phyloP scores from a whole-genome alignment of 164 flowering plant species.

The Kalanchoe fedtschenkoi region DNA sequence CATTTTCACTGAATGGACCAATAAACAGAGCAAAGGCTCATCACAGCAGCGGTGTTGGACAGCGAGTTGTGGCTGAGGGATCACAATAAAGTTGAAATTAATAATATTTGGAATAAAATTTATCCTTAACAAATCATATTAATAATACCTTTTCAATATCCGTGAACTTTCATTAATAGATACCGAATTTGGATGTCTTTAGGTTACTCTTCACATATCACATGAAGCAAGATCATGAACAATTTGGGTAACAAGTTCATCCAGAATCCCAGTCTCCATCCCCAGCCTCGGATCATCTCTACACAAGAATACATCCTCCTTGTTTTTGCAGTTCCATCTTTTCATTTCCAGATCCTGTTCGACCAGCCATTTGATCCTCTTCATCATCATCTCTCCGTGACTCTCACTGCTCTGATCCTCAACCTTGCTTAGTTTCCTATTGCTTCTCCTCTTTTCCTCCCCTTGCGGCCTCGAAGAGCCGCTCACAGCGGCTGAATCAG shows the following conservation, averaged over 20 bases:
- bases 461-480: not conserved
- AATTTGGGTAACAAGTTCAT: not conserved
- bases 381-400: not conserved
- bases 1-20: too few relatives aligned
- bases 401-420: not conserved
- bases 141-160: too few relatives aligned
- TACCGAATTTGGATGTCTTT: too few relatives aligned
- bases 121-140: too few relatives aligned
- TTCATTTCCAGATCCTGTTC: not conserved
- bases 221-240: conserved; percentile 3
- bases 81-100: too few relatives aligned
- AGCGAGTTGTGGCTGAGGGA: too few relatives aligned
- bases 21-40: too few relatives aligned
- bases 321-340: conserved; percentile 2
- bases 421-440: not conserved
- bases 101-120: too few relatives aligned
- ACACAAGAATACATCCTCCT: not conserved
- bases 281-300: not conserved
- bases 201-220: too few relatives aligned
- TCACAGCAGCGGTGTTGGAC: too few relatives aligned
- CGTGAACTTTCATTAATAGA: too few relatives aligned
- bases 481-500: not conserved
- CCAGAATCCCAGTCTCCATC: not conserved
- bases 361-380: not conserved
- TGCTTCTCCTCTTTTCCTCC: not conserved